These are phyloP conservation scores for Camellia granthamiana DNA, from an alignment of 148 eudicot species.

Conservation along the genomic window DNA sequence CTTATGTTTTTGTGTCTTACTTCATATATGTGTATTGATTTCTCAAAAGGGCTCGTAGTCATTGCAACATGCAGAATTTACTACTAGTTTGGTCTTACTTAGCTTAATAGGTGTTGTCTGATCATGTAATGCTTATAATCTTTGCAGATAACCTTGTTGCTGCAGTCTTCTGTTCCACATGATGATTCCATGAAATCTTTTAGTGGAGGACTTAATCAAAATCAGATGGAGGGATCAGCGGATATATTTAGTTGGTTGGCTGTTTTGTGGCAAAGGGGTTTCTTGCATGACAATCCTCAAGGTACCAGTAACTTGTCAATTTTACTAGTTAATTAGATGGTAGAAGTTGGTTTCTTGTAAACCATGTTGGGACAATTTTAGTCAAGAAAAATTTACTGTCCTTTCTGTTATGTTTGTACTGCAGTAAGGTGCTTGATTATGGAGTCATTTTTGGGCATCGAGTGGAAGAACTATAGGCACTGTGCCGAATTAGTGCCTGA, in stretches of 20 bases:
- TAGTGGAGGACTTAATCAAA: conserved; percentile 28
- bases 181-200: conserved; percentile 27
- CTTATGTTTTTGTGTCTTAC: neutral
- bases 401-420: conserved; percentile 16
- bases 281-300: conserved; percentile 87
- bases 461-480: conserved; percentile 67
- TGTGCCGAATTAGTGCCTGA: conserved; percentile 58
- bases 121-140: conserved; percentile 8
- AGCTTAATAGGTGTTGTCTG: conserved; percentile 9
- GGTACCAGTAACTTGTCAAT: conserved; percentile 36
- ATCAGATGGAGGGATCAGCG: conserved; percentile 38
- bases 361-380: neutral
- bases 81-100: neutral
- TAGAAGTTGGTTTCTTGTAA: neutral
- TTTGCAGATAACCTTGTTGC: conserved; percentile 68
- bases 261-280: conserved; percentile 91
- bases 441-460: conserved; percentile 89
- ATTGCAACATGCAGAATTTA: neutral
- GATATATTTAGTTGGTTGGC: conserved; percentile 65
- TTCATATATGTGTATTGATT: neutral
- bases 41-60: neutral
- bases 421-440: conserved; percentile 92
- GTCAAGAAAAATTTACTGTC: neutral
- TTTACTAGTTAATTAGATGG: neutral
- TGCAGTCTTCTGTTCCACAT: conserved; percentile 38